phyloP scores from a whole-genome alignment of 2,329 filamentous ascomycete genomes.

The Trematosphaeria pertusa region DNA sequence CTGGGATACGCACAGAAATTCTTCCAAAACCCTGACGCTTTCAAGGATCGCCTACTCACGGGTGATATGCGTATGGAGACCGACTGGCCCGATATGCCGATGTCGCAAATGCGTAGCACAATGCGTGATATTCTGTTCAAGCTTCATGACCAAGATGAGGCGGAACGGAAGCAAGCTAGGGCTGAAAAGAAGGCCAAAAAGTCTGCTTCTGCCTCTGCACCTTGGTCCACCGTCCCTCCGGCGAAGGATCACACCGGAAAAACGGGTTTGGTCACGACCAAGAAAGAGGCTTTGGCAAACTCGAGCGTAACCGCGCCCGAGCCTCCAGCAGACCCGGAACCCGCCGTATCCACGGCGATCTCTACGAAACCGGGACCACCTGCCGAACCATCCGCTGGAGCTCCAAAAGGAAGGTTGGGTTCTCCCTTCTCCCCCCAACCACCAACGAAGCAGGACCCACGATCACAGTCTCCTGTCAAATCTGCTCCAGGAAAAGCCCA shows the following conservation, averaged over 20 bases:
- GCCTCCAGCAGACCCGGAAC: neutral
- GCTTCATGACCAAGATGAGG: conserved; percentile 66
- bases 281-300: neutral
- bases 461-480: neutral
- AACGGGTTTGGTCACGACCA: no score
- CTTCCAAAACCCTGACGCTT: conserved; percentile 73
- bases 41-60: conserved; percentile 70
- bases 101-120: conserved; percentile 66
- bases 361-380: no score
- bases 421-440: conserved; percentile 1
- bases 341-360: no score
- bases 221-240: neutral
- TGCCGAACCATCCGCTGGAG: no score
- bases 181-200: conserved; percentile 15
- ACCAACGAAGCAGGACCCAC: neutral
- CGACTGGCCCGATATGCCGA: conserved; percentile 63
- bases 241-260: neutral
- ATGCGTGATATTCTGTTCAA: conserved; percentile 72
- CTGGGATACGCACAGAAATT: conserved; percentile 87
- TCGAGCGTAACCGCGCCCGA: neutral
- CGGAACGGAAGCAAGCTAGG: conserved; percentile 48
- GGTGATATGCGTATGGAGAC: conserved; percentile 65
- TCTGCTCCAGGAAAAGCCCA: neutral
- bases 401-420: neutral
- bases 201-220: neutral